Percentiles rank a stretch among this genome's conserved stretches.
Evolutionary conservation across 306 rosid species (phyloP).

Genomic region (Delonix regia): DNA sequence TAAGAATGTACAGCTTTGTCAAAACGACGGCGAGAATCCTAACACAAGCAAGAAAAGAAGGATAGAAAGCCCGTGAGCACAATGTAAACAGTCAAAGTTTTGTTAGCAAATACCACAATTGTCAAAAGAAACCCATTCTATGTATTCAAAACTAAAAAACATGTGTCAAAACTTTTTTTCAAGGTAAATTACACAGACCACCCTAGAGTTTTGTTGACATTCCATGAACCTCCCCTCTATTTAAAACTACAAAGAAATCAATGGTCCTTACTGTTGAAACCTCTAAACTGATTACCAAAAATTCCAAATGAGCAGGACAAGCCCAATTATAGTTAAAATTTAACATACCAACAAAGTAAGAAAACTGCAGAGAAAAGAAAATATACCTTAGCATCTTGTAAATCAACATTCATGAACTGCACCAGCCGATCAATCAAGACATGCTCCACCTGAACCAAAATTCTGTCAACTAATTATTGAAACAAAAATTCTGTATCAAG

Average conservation of each 20-base stretch:
- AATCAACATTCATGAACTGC: constrained; percentile 78
- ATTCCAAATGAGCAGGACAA: neutral
- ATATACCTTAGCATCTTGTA: constrained; percentile 78
- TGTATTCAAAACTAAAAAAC: neutral
- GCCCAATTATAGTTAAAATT: neutral
- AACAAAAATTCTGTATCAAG: constrained; percentile 21
- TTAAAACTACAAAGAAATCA: no score
- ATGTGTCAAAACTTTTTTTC: neutral
- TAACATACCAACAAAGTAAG: constrained; percentile 5
- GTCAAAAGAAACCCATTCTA: constrained; percentile 4
- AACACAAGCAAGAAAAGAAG: constrained; percentile 39
- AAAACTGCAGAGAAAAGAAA: constrained; percentile 12
- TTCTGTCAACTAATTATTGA: constrained; percentile 21
- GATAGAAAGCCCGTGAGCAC: constrained; percentile 20
- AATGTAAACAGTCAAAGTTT: neutral
- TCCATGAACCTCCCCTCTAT: no score
- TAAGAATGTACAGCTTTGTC: constrained; percentile 81
- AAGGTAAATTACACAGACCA: no score
- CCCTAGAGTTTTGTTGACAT: no score
- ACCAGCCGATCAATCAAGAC: constrained; percentile 78
- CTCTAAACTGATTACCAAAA: neutral
- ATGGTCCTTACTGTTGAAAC: no score
- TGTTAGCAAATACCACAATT: neutral
- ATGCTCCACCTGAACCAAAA: constrained; percentile 84
- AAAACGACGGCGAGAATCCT: constrained; percentile 84